These are phyloP conservation scores for Groenewaldozyma sp. DNA, from an alignment of 1,139 yeast species.

Conservation along the genomic window DNA sequence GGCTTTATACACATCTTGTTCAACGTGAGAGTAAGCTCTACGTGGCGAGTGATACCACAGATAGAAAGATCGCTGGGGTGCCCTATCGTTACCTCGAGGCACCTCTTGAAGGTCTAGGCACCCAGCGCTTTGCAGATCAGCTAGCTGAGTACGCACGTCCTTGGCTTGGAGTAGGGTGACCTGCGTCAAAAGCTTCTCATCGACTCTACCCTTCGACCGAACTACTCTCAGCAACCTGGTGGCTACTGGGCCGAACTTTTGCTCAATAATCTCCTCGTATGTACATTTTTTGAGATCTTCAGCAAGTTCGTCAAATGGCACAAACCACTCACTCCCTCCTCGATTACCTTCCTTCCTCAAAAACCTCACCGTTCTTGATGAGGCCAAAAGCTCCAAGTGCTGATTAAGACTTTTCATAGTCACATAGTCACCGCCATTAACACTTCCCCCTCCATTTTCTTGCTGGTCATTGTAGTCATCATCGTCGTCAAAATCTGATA, in stretches of 20 bases:
- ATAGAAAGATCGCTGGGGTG: constrained; percentile 81
- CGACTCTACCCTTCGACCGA: constrained; percentile 57
- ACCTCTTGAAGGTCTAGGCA: constrained; percentile 64
- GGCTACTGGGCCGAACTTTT: constrained; percentile 39
- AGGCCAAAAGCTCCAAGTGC: constrained; percentile 33
- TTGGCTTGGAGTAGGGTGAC: constrained; percentile 67
- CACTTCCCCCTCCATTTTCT: constrained; percentile 21
- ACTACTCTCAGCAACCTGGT: constrained; percentile 60
- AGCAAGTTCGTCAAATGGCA: constrained; percentile 29
- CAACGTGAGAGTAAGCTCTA: constrained; percentile 40
- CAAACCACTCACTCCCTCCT: constrained; percentile 36
- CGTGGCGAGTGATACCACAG: constrained; percentile 64
- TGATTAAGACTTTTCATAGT: constrained; percentile 10
- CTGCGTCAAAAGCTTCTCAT: constrained; percentile 76
- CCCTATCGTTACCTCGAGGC: constrained; percentile 85
- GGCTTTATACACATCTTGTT: constrained; percentile 51
- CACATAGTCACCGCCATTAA: not conserved
- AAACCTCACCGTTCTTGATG: constrained; percentile 23
- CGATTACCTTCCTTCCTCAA: constrained; percentile 27
- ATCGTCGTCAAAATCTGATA: constrained; percentile 3
- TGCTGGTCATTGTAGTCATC: constrained; percentile 34
- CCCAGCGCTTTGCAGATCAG: constrained; percentile 31
- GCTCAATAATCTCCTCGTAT: constrained; percentile 51
- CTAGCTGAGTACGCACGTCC: constrained; percentile 48
- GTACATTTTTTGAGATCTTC: constrained; percentile 41